Evolutionary conservation across 1,284 basidiomycete genomes (phyloP).

Genomic region (Ganoderma sp.): DNA sequence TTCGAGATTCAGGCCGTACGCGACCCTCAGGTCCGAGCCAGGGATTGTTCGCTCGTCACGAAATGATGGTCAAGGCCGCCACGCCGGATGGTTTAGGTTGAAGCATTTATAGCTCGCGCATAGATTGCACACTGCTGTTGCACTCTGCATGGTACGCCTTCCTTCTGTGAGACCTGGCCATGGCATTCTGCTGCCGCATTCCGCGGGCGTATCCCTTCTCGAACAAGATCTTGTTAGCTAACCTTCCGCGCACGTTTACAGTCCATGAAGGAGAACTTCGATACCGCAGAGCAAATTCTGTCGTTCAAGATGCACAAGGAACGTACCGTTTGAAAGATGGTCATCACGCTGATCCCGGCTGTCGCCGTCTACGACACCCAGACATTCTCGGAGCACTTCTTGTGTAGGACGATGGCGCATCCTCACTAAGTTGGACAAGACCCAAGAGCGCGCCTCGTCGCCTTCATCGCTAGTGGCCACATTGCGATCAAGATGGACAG

Average conservation of each 20-base stretch:
- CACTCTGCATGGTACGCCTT: constrained; percentile 76
- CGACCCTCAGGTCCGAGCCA: too few species aligned
- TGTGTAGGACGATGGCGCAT: constrained; percentile 95
- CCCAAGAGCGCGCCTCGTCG: constrained; percentile 88
- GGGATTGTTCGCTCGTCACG: too few species aligned
- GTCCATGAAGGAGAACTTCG: constrained; percentile 95
- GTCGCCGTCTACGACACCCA: constrained; percentile 94
- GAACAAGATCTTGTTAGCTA: not conserved
- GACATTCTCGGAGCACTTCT: constrained; percentile 87
- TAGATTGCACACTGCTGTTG: constrained; percentile 90
- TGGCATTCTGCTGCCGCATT: not conserved
- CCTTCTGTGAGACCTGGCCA: too few species aligned
- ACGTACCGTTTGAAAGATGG: constrained; percentile 86
- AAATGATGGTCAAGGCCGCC: constrained; percentile 51
- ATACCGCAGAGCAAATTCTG: constrained; percentile 91
- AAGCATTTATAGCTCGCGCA: constrained; percentile 92
- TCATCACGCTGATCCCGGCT: constrained; percentile 92
- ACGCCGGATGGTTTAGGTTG: constrained; percentile 81
- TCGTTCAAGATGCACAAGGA: constrained; percentile 90
- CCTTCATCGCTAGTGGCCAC: constrained; percentile 96
- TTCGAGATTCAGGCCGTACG: constrained; percentile 78
- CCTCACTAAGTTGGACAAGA: constrained; percentile 86
- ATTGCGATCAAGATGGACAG: constrained; percentile 91
- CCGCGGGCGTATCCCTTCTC: too few species aligned
- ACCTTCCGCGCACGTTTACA: constrained; percentile 38